A percentile compares a stretch with the other conserved stretches of the same genome.
Evolutionary conservation across 2,329 filamentous ascomycete species (phyloP).

Genomic region (Cucurbitaria berberidis): DNA sequence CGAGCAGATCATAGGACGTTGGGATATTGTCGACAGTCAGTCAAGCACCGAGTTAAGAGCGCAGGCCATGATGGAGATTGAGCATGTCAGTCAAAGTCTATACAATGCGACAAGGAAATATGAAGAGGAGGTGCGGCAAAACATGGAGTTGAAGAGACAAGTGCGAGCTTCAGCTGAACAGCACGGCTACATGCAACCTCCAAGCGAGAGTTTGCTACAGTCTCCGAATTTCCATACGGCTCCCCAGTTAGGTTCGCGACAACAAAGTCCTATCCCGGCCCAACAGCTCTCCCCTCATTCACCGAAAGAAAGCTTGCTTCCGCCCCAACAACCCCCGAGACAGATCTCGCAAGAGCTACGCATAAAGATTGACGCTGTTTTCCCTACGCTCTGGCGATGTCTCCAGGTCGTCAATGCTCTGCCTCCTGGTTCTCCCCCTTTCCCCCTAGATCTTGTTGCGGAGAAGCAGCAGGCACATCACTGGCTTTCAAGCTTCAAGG

Average conservation of each 20-base stretch:
- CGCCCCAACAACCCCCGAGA: neutral
- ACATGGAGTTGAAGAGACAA: neutral
- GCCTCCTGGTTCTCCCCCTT: neutral
- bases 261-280: neutral
- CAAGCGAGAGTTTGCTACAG: neutral
- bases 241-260: neutral
- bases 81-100: neutral
- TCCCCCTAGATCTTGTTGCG: neutral
- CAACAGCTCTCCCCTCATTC: neutral
- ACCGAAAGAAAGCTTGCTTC: neutral
- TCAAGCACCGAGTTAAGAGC: neutral
- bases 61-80: neutral
- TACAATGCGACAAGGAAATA: neutral
- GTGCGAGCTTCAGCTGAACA: neutral
- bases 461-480: neutral
- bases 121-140: neutral
- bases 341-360: slow-evolving; percentile 1
- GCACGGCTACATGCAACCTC: neutral
- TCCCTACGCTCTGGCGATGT: slow-evolving; percentile 3
- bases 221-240: neutral
- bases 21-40: neutral
- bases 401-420: neutral
- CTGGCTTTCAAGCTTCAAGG: neutral
- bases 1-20: neutral
- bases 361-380: slow-evolving; percentile 1